Evolutionary conservation across 805 yeast species (phyloP), one percentile per base, ranked within the genome.

Genomic region (Candida gorgasii): DNA sequence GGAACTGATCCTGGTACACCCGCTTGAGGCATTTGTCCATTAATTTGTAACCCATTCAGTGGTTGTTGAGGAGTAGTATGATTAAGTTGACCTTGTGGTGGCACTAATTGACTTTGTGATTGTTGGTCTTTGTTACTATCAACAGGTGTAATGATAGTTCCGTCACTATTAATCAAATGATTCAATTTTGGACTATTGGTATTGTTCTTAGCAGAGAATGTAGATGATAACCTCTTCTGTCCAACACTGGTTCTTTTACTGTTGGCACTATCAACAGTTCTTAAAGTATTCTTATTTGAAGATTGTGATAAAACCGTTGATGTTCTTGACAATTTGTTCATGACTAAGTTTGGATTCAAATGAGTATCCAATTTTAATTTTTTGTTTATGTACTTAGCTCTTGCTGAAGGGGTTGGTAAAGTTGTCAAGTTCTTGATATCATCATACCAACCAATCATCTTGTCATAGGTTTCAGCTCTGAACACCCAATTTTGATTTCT

Each of bases 401-500:
- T 72, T 11, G 83, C 73, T 19, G 73, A 65, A 2, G 88, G 80
- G n/a, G 77, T 76, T 15, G 82, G 69, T 45, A 85, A 69, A 12
- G 74, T 63, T 2, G 93, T 84, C 52, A 89, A 70, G 36, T 70
- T 72, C 58, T 82, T 81, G 51, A 92, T 72, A 57, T 86, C 95
- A 50, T 78, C 78, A 62, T 78, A 87, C 99, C 99, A 92, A 29
- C 72, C 75, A 60, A 84, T 79, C 92, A 89, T 87, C 23, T 76
- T 63, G 31, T 82, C 85, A 54, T 85, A 86, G 37, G 85, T 78
- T 55, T 86, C 93, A n/a, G 95, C 84, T 50, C 95, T 76, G 69
- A 92, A 90, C n/a, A 90, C 93, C 88, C 93, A 89, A 55, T 89
- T 89, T 65, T 90, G 97, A 32, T 89, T 87, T 55, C 88, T 75